These are phyloP conservation scores for Pseudopithomyces maydicus DNA, from an alignment of 2,329 filamentous ascomycete genomes.

Conservation along the genomic window DNA sequence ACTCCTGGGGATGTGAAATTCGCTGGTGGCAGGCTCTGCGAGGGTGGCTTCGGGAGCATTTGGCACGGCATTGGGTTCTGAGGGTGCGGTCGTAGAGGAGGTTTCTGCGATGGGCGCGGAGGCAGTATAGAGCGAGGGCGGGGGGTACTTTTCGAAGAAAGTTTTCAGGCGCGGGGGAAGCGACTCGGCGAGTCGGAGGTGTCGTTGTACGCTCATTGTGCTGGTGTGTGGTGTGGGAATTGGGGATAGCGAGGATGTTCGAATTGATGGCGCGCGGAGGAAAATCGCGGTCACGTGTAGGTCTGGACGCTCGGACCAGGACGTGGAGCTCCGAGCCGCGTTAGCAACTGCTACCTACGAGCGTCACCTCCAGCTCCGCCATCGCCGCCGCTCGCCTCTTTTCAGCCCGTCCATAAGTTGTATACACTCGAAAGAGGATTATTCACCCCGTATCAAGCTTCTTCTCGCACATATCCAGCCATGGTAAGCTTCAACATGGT, in stretches of 20 bases:
- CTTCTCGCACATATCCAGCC: conserved; percentile 21
- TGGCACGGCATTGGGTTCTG: conserved; percentile 48
- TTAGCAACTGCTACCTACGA: conserved; percentile 24
- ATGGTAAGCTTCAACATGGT: conserved; percentile 44
- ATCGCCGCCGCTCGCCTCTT: conserved; percentile 11
- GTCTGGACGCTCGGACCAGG: not conserved
- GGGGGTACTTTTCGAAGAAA: conserved; percentile 91
- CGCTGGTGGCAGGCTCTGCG: conserved; percentile 15
- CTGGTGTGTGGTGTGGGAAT: conserved; percentile 10
- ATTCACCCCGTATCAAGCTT: conserved; percentile 7
- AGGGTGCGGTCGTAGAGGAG: conserved; percentile 30
- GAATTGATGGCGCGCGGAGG: conserved; percentile 6
- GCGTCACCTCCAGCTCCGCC: conserved; percentile 19
- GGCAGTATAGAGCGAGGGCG: conserved; percentile 56
- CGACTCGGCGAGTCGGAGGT: conserved; percentile 65
- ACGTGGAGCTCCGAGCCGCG: not conserved
- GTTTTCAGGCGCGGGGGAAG: conserved; percentile 78
- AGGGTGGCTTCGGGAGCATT: conserved; percentile 35
- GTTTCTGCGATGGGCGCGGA: conserved; percentile 23
- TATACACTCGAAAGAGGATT: not conserved
- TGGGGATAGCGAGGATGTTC: not conserved
- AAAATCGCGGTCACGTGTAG: conserved; percentile 21
- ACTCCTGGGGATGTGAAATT: conserved; percentile 15
- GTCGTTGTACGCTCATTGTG: conserved; percentile 36
- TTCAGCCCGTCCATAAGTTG: conserved; percentile 3